phyloP scores from a whole-genome alignment of 164 flowering plant species.

The Euptelea pleiosperma region DNA sequence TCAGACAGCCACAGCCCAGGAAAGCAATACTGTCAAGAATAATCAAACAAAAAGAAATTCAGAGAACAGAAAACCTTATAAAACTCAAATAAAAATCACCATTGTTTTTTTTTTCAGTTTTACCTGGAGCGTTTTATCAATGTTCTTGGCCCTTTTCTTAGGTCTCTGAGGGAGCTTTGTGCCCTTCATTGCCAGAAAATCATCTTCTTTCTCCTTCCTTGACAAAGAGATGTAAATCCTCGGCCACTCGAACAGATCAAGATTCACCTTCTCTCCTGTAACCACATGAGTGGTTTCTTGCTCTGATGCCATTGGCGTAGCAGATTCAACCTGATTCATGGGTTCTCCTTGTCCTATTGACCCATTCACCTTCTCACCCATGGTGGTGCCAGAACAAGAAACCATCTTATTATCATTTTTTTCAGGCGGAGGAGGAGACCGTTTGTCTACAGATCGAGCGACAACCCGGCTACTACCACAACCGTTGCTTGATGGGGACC shows the following conservation, averaged over 20 bases:
- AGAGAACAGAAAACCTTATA: neutral
- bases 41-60: constrained; percentile 3
- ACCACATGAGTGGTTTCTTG: constrained; percentile 10
- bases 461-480: constrained; percentile 11
- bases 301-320: constrained; percentile 1
- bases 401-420: constrained; percentile 12
- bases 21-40: constrained; percentile 35
- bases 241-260: constrained; percentile 48
- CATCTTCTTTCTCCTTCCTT: constrained; percentile 81
- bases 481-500: constrained; percentile 22
- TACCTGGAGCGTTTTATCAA: constrained; percentile 62
- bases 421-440: constrained; percentile 22
- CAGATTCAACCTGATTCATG: constrained; percentile 10
- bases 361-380: constrained; percentile 14
- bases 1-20: constrained; percentile 82
- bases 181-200: constrained; percentile 72
- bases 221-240: constrained; percentile 52
- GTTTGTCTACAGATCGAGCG: constrained; percentile 21
- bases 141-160: constrained; percentile 62
- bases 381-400: neutral
- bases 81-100: neutral
- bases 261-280: constrained; percentile 29
- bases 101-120: too few species aligned
- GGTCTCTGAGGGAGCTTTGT: constrained; percentile 79
- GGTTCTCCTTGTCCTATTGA: constrained; percentile 1